Conservation (phyloP, 805 yeast species). For the Candida patagonica region DNA sequence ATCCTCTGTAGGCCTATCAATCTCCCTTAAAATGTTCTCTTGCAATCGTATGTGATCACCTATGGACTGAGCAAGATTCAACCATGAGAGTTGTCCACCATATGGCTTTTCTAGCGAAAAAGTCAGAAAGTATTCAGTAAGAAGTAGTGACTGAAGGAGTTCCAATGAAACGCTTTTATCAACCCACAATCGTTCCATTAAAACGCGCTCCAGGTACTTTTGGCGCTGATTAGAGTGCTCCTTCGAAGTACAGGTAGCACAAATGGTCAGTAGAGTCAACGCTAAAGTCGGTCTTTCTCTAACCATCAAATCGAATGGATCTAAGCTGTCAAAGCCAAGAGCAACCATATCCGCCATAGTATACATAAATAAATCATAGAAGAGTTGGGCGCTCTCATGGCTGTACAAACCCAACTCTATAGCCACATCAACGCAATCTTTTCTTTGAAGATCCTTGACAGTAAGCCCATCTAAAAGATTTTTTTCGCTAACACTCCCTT, state of each 20-base stretch:
- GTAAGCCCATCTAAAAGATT: neutral
- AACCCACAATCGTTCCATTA: constrained; percentile 8
- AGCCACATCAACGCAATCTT: constrained; percentile 7
- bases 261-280: constrained; percentile 6
- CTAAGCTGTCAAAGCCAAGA: constrained; percentile 3
- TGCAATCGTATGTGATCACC: too few relatives aligned
- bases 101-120: constrained; percentile 8
- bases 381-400: constrained; percentile 4
- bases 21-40: too few relatives aligned
- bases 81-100: constrained; percentile 6
- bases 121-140: constrained; percentile 13
- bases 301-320: constrained; percentile 2
- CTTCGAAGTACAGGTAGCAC: constrained; percentile 6
- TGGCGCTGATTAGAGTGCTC: constrained; percentile 8
- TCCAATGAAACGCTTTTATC: constrained; percentile 7
- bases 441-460: neutral
- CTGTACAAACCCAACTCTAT: constrained; percentile 10
- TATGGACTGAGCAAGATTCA: too few relatives aligned
- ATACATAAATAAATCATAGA: constrained; percentile 2
- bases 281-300: constrained; percentile 8
- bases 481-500: too few relatives aligned
- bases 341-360: constrained; percentile 6
- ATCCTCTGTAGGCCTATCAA: too few relatives aligned
- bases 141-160: constrained; percentile 10
- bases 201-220: constrained; percentile 11